Conservation (phyloP, 1,139 yeast genomes). For the Yamadazyma diospyri region DNA sequence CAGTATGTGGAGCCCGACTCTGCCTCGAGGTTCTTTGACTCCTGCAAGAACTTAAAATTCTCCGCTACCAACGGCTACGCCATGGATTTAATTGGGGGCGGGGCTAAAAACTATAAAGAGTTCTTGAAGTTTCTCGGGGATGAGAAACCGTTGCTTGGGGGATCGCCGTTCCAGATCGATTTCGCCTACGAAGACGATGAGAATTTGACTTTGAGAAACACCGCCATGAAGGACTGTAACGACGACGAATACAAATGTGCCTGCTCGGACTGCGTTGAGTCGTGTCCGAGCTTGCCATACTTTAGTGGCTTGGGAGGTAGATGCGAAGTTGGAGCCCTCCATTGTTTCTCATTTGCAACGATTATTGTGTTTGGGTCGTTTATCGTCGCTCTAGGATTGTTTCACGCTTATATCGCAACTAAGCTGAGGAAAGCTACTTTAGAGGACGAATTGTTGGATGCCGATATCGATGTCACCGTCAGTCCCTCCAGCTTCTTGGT, state of each 20-base stretch:
- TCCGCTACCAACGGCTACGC: constrained; percentile 95
- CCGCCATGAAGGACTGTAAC: constrained; percentile 53
- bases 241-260: constrained; percentile 73
- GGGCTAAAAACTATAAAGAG: constrained; percentile 68
- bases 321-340: constrained; percentile 61
- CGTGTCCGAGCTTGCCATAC: constrained; percentile 68
- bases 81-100: constrained; percentile 96
- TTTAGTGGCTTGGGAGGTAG: constrained; percentile 29
- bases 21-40: constrained; percentile 68
- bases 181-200: constrained; percentile 48
- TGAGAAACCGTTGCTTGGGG: constrained; percentile 89
- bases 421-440: constrained; percentile 8
- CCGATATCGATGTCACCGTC: constrained; percentile 18
- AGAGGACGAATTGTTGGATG: constrained; percentile 11
- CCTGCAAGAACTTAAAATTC: constrained; percentile 87
- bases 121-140: constrained; percentile 90
- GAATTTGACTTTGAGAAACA: constrained; percentile 21
- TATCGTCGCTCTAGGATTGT: constrained; percentile 33
- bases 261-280: constrained; percentile 80
- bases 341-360: constrained; percentile 71
- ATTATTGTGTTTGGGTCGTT: constrained; percentile 46
- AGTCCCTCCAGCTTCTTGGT: constrained; percentile 16
- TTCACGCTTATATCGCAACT: constrained; percentile 31
- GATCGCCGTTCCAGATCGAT: constrained; percentile 93
- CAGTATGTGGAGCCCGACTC: constrained; percentile 56